These are phyloP conservation scores for Fusarium haematococcum DNA, from an alignment of 2,329 filamentous ascomycete species.

Conservation along the genomic window DNA sequence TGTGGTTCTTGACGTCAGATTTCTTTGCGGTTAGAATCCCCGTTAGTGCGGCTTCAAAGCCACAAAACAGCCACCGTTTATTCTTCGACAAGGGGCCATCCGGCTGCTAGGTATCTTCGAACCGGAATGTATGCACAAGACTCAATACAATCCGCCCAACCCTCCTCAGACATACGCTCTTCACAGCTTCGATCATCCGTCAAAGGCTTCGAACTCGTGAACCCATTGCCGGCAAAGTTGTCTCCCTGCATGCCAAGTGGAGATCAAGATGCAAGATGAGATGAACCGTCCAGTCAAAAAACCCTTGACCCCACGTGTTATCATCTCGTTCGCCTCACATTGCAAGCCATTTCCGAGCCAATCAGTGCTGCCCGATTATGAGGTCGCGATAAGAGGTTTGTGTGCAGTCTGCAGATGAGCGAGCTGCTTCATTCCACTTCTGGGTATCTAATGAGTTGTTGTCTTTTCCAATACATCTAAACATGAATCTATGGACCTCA, in stretches of 20 bases:
- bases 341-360: not conserved
- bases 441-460: not conserved
- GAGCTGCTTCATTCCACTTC: not conserved
- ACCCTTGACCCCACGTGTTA: constrained; percentile 20
- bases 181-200: not conserved
- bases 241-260: constrained; percentile 26
- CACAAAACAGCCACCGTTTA: not conserved
- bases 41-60: not conserved
- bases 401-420: not conserved
- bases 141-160: not conserved
- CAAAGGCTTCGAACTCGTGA: not conserved
- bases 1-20: not conserved
- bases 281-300: constrained; percentile 29
- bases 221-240: not conserved
- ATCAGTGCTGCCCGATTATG: not conserved
- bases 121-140: not conserved
- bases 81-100: not conserved
- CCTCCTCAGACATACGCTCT: not conserved
- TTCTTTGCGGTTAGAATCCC: constrained; percentile 11
- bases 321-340: not conserved
- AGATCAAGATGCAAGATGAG: not conserved
- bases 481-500: not conserved
- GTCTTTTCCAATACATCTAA: not conserved
- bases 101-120: not conserved
- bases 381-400: not conserved